Evolutionary conservation across 768 basidiomycete species (phyloP), one percentile per base, ranked within the genome.

Genomic region (Pleurotus giganteus): DNA sequence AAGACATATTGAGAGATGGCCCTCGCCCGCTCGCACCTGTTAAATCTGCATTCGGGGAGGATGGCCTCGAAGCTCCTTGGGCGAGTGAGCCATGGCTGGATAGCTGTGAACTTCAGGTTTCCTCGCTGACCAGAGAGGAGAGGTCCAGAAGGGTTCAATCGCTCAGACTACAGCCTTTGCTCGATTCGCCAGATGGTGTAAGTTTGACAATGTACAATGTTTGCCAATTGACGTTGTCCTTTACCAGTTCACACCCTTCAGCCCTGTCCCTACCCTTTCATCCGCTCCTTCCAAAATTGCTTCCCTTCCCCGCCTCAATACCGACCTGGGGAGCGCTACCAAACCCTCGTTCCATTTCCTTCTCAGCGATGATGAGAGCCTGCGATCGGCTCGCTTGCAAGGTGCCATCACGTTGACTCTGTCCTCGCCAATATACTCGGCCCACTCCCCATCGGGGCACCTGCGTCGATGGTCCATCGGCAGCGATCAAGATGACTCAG

Each of bases 11-110:
- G 49, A 51, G 27, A 11, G 49, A 51, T n/a, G 49, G 49, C 37
- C 32, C n/a, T 23, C 49, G 49, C 19, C 49, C 49, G 21, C 49
- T 36, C n/a, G 49, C 49, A 32, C 49, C 49, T 51, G 24, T 36
- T 34, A 51, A 51, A 19, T 51, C 34, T n/a, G 49, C 49, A 2
- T 51, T 51, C 34, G 34, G 32, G 24, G 23, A 24, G 34, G 34
- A 51, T n/a, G 23, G 31, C 2, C 32, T 28, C 34, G 49, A 32
- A 3, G 49, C n/a, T 37, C 49, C 17, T 24, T 23, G 17, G 11
- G 29, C n/a, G 32, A n/a, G 27, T 26, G 49, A 34, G 9, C 19
- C 12, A n/a, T 37, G 29, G 31, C 15, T 51, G 15, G 49, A 51
- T 34, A 37, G 23, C 31, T 34, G 32, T 24, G 49, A 34, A 24